A percentile compares a stretch with the other conserved stretches of the same genome.
phyloP scores from a whole-genome alignment of 441 rosid species.

The Pelargonium australe region DNA sequence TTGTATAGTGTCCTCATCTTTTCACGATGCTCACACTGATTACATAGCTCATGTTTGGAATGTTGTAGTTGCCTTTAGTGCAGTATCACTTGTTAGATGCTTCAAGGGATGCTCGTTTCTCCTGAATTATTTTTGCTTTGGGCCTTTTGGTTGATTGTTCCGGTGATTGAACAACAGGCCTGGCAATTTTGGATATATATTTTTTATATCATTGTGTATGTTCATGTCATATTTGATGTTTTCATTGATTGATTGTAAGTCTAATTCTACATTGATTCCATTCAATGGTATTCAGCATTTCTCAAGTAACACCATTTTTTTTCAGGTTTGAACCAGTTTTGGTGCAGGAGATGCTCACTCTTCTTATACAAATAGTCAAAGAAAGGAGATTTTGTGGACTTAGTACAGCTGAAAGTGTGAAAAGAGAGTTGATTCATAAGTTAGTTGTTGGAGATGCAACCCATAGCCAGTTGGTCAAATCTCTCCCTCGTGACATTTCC shows the following conservation, averaged over 20 bases:
- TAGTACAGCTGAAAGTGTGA: slow-evolving; percentile 66
- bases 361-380: slow-evolving; percentile 80
- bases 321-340: slow-evolving; percentile 84
- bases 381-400: slow-evolving; percentile 92
- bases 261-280: slow-evolving; percentile 12
- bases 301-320: slow-evolving; percentile 18
- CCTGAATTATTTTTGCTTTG: not conserved
- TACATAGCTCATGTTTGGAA: not conserved
- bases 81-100: not conserved
- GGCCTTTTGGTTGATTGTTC: not conserved
- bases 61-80: not conserved
- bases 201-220: not conserved
- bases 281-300: slow-evolving; percentile 19
- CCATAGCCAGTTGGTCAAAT: slow-evolving; percentile 84
- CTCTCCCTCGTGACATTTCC: slow-evolving; percentile 80
- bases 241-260: slow-evolving; percentile 9
- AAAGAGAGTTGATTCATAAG: slow-evolving; percentile 80
- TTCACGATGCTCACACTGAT: not conserved
- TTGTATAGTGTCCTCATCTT: not conserved
- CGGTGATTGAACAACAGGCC: not conserved
- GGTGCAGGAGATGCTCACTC: slow-evolving; percentile 82
- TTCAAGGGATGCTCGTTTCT: not conserved
- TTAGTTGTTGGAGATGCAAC: slow-evolving; percentile 87
- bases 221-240: slow-evolving; percentile 10
- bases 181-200: not conserved